Conservation (phyloP, 176 grass and related monocot genomes). For the Bolboschoenus planiculmis region DNA sequence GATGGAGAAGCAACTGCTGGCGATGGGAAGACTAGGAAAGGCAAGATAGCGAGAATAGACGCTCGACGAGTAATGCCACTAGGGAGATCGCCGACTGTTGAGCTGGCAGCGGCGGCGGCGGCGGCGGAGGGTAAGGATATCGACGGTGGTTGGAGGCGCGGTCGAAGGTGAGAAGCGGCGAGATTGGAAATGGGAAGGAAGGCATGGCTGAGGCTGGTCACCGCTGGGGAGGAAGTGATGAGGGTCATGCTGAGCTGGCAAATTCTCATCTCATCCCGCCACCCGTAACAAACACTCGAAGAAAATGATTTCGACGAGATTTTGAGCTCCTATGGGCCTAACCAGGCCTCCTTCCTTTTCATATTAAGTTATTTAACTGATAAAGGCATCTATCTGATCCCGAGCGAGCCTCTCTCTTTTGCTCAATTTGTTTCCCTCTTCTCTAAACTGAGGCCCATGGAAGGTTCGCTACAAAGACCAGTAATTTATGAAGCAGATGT, state of each 20-base stretch:
- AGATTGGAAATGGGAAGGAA: too few relatives aligned
- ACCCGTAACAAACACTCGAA: too few relatives aligned
- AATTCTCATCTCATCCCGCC: too few relatives aligned
- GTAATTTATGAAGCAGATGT: too few relatives aligned
- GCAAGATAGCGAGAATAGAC: slow-evolving; percentile 31
- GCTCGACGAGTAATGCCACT: slow-evolving; percentile 24
- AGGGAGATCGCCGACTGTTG: background rate
- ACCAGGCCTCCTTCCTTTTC: too few relatives aligned
- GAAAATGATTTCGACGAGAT: background rate
- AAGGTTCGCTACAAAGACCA: too few relatives aligned
- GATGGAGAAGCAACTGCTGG: slow-evolving; percentile 22
- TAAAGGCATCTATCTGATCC: too few relatives aligned
- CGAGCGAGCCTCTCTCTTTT: too few relatives aligned
- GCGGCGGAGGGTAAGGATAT: background rate
- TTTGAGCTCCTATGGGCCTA: background rate
- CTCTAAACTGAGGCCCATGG: too few relatives aligned
- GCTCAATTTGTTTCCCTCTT: too few relatives aligned
- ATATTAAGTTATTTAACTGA: too few relatives aligned
- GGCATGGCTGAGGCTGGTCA: background rate
- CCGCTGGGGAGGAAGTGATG: slow-evolving; percentile 24
- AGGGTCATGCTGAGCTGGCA: slow-evolving; percentile 26
- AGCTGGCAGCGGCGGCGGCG: background rate
- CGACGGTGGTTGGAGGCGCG: background rate
- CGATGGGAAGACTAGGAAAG: slow-evolving; percentile 27
- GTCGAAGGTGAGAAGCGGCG: background rate